A percentile compares a stretch with the other conserved stretches of the same genome.
These are phyloP conservation scores for Colletotrichum ledebouriae DNA, from an alignment of 2,329 filamentous ascomycete genomes.

Conservation along the genomic window DNA sequence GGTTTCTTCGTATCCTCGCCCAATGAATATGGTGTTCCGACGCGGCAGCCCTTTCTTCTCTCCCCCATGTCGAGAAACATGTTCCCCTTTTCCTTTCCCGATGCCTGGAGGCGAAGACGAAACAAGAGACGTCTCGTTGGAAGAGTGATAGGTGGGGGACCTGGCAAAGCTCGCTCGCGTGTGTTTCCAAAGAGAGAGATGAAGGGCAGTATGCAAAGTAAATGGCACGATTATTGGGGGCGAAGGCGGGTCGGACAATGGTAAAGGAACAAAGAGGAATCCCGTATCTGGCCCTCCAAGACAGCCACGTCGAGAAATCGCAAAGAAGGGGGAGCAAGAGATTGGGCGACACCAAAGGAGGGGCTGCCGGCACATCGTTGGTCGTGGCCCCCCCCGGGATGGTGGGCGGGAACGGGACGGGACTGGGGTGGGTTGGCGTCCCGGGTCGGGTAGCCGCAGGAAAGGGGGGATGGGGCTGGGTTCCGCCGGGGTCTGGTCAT, in stretches of 20 bases:
- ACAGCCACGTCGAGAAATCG: constrained; percentile 4
- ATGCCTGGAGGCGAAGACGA: too few relatives aligned
- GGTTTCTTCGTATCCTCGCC: too few relatives aligned
- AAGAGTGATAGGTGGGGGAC: too few relatives aligned
- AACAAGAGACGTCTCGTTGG: too few relatives aligned
- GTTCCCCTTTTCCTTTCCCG: too few relatives aligned
- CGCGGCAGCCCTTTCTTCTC: too few relatives aligned
- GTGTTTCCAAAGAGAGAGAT: neutral
- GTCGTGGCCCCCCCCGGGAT: constrained; percentile 1
- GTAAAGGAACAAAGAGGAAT: neutral
- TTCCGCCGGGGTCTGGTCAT: too few relatives aligned
- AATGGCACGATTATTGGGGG: neutral
- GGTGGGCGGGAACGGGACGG: constrained; percentile 13
- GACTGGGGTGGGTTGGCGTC: constrained; percentile 24
- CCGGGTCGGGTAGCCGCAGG: constrained; percentile 37
- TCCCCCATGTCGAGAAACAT: too few relatives aligned
- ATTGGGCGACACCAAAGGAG: constrained; percentile 14
- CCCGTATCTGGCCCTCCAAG: neutral
- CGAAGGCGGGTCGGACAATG: too few relatives aligned
- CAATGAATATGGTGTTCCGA: too few relatives aligned
- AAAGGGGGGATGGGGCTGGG: neutral
- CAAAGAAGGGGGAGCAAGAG: neutral
- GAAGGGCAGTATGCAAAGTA: neutral
- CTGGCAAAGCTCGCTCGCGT: too few relatives aligned
- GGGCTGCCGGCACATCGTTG: constrained; percentile 14